Percentiles rank a stretch among this genome's conserved stretches.
Evolutionary conservation across 305 asterid genomes (phyloP).

Genomic region (Plantago rigida): DNA sequence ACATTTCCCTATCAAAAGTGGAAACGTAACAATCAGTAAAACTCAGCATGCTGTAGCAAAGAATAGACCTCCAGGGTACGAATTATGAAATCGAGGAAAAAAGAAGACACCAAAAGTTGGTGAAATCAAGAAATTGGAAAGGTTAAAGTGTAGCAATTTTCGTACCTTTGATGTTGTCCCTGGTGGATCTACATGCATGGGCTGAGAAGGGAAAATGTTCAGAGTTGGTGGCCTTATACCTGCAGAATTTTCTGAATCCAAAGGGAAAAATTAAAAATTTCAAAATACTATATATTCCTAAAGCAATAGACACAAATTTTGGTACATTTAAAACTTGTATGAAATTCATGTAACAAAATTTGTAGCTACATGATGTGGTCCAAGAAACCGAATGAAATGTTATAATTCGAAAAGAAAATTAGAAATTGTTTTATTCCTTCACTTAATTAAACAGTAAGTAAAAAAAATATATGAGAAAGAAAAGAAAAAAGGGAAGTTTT

Average conservation of each 20-base stretch:
- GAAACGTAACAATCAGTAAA: constrained; percentile 25
- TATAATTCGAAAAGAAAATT: neutral
- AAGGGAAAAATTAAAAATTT: neutral
- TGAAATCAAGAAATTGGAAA: constrained; percentile 16
- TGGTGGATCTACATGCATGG: constrained; percentile 88
- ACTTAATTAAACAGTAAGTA: too few species aligned
- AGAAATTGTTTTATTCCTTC: too few species aligned
- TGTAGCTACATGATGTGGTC: constrained; percentile 1
- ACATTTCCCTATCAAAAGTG: constrained; percentile 48
- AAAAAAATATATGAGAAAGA: too few species aligned
- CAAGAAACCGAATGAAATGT: constrained; percentile 22
- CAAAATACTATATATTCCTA: too few species aligned
- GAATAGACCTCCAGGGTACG: neutral
- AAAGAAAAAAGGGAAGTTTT: too few species aligned
- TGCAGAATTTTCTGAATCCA: constrained; percentile 41
- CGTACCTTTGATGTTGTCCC: constrained; percentile 44
- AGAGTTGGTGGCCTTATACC: constrained; percentile 85
- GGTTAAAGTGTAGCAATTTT: constrained; percentile 14
- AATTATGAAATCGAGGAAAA: neutral
- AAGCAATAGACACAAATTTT: too few species aligned
- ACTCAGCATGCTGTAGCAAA: constrained; percentile 17
- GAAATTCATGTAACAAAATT: too few species aligned
- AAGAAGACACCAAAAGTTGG: constrained; percentile 2
- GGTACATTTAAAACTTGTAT: too few species aligned
- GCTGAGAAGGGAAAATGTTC: constrained; percentile 85